A percentile compares a stretch with the other conserved stretches of the same genome.
phyloP scores from a whole-genome alignment of 2,329 filamentous ascomycete species.

The Colletotrichum caudatum region DNA sequence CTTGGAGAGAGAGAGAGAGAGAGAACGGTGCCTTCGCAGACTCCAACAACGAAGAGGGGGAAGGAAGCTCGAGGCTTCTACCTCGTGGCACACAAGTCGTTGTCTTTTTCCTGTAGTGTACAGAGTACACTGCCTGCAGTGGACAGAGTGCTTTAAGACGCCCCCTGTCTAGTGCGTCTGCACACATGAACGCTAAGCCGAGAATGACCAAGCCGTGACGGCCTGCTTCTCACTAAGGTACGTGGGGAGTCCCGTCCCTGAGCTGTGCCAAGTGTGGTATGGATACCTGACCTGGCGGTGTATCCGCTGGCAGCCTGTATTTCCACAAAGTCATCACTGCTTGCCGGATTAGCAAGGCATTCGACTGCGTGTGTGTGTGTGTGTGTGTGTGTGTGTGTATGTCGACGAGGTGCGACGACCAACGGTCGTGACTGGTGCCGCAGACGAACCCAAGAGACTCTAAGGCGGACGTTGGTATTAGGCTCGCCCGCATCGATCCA shows the following conservation, averaged over 20 bases:
- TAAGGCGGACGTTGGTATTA: slow-evolving; percentile 29
- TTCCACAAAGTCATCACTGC: neutral
- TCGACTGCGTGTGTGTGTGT: neutral
- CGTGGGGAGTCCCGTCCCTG: slow-evolving; percentile 28
- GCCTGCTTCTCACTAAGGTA: slow-evolving; percentile 30
- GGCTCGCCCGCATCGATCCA: slow-evolving; percentile 29
- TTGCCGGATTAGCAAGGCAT: neutral
- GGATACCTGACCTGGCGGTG: slow-evolving; percentile 29
- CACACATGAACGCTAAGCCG: slow-evolving; percentile 43
- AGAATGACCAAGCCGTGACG: slow-evolving; percentile 28
- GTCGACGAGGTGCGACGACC: neutral
- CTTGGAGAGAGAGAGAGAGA: neutral
- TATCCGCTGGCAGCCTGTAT: slow-evolving; percentile 18
- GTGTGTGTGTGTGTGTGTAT: neutral
- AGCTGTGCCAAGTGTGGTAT: slow-evolving; percentile 33
- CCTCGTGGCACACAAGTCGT: slow-evolving; percentile 15
- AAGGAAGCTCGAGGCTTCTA: slow-evolving; percentile 1
- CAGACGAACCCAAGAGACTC: neutral
- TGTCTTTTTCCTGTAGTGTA: slow-evolving; percentile 42
- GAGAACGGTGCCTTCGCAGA: neutral
- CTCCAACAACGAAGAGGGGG: slow-evolving; percentile 6
- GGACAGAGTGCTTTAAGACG: slow-evolving; percentile 37
- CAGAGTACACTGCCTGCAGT: slow-evolving; percentile 23
- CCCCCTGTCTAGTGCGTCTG: slow-evolving; percentile 46
- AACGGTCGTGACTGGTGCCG: neutral